These are phyloP conservation scores for Phytophthora citricola DNA, from an alignment of 352 stramenopile genomes.

Conservation along the genomic window DNA sequence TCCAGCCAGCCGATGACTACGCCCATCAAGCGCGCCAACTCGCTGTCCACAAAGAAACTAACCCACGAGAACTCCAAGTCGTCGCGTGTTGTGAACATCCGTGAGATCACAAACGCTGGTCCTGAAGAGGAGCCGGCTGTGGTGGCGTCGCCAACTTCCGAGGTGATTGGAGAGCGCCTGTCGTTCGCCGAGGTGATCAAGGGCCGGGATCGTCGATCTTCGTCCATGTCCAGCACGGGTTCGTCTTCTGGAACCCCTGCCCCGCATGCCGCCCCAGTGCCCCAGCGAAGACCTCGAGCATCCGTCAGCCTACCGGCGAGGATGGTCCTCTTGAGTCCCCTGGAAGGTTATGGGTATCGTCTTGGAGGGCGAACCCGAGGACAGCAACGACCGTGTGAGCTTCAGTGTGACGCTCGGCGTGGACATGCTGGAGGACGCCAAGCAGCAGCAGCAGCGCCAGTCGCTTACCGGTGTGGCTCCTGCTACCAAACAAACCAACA, in stretches of 20 bases:
- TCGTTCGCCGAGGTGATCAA: constrained; percentile 66
- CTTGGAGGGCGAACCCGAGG: constrained; percentile 60
- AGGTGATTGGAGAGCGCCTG: constrained; percentile 44
- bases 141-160: constrained; percentile 37
- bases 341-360: constrained; percentile 84
- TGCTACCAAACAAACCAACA: constrained; percentile 33
- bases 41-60: constrained; percentile 66
- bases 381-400: constrained; percentile 71
- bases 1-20: constrained; percentile 34
- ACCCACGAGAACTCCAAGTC: constrained; percentile 59
- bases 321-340: constrained; percentile 74
- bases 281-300: constrained; percentile 24
- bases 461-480: constrained; percentile 51
- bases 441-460: constrained; percentile 62
- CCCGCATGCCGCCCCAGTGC: constrained; percentile 20
- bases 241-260: constrained; percentile 32
- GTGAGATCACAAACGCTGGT: constrained; percentile 49
- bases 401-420: constrained; percentile 86
- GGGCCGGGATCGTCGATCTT: constrained; percentile 51
- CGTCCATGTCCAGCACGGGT: constrained; percentile 49
- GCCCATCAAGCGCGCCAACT: constrained; percentile 70
- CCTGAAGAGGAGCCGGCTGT: constrained; percentile 46
- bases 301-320: constrained; percentile 83
- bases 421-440: constrained; percentile 69
- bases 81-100: constrained; percentile 81